Evolutionary conservation across 1,139 yeast genomes (phyloP), one percentile per base, ranked within the genome.

Genomic region (Magnusiomyces paraingens): DNA sequence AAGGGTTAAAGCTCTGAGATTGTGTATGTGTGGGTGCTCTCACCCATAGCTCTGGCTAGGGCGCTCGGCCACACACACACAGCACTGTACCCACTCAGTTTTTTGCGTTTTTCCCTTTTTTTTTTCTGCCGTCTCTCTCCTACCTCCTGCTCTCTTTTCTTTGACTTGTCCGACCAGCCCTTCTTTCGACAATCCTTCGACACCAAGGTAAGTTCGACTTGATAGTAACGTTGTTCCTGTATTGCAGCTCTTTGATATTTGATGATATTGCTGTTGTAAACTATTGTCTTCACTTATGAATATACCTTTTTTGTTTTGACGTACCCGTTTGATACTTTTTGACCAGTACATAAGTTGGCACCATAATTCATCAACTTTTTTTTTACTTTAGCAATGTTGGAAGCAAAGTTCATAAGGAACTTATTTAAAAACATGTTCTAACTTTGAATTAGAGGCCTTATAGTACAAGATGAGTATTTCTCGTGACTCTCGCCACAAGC

Each of bases 401-500:
- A 36, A 36, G 40, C 10, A 36, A 36, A 11, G 17, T 11, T 12
- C 8, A n/a, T 14, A 36, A 4, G 17, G n/a, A 36, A 36, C 12
- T n/a, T 36, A 6, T 36, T 36, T 36, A 3, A 4, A 36, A 14
- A 3, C 3, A 6, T 36, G 17, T 36, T 32, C 15, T 18, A 20
- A 22, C 39, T 41, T 41, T 22, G 17, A 12, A 21, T 29, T 20
- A 38, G 36, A 47, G 50, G 44, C 42, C n/a, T 32, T 35, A 47
- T 55, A 52, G 57, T 57, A 53, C 57, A 64, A 56, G 59, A 93
- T 93, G 99, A 98, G 99, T 91, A 93, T 93, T 87, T 91, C 98
- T 81, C 94, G 99, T 86, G 99, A 93, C 84, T 91, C 99, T 79
- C 96, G 97, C 83, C 99, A 93, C 90, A 93, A 93, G 88, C 95